phyloP scores from a whole-genome alignment of 768 basidiomycete species.

The Plicaturopsis crispa region DNA sequence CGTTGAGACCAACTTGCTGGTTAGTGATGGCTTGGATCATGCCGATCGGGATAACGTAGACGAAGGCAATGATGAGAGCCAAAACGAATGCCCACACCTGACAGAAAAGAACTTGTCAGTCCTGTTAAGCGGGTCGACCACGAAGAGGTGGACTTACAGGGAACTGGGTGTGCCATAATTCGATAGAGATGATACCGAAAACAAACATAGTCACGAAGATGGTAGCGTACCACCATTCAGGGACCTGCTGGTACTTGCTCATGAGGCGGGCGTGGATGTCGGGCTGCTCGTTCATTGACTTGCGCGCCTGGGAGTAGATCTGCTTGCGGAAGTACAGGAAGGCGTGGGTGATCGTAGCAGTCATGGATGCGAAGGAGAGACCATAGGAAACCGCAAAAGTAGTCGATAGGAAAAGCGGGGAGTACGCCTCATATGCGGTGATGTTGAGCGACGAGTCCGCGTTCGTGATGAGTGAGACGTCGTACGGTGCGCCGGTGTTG shows the following conservation, averaged over 20 bases:
- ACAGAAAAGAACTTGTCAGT: conserved; percentile 27
- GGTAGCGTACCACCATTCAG: conserved; percentile 35
- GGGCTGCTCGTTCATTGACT: conserved; percentile 22
- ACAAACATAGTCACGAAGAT: conserved; percentile 16
- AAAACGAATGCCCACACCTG: conserved; percentile 38
- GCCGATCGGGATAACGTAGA: conserved; percentile 75
- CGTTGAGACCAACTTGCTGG: conserved; percentile 57
- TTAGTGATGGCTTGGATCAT: conserved; percentile 77
- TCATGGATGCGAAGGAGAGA: conserved; percentile 71
- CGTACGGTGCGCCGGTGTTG: conserved; percentile 49
- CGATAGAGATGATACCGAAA: conserved; percentile 62
- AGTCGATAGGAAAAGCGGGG: conserved; percentile 11
- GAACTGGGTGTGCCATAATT: conserved; percentile 65
- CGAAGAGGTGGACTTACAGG: conserved; percentile 48
- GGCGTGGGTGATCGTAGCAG: conserved; percentile 30
- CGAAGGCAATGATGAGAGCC: conserved; percentile 32
- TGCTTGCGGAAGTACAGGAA: conserved; percentile 35
- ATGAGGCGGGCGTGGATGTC: conserved; percentile 38
- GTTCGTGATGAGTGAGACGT: conserved; percentile 47
- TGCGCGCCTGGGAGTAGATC: conserved; percentile 23
- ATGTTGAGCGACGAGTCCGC: conserved; percentile 9
- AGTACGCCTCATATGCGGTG: conserved; percentile 2
- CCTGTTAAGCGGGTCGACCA: too few species aligned
- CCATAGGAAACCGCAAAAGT: conserved; percentile 78
- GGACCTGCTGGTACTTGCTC: conserved; percentile 30